Base-by-base conservation (phyloP, 2,329 filamentous ascomycete species). In the Fusarium nodosum region DNA sequence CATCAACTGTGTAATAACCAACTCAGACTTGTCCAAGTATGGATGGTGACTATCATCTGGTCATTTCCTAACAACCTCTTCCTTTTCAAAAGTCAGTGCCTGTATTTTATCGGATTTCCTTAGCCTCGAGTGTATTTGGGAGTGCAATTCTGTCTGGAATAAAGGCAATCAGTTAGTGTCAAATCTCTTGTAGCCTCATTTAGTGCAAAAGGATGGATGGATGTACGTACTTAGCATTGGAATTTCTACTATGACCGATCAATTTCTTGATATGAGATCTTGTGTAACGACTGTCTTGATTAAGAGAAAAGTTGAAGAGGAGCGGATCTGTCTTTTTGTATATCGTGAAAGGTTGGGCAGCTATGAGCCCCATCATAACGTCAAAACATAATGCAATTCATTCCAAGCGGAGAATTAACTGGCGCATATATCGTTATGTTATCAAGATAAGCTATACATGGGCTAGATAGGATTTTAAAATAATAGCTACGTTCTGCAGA, bases 381-480 rank as follows among this genome's bases (percentile, higher is more conserved):
- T 30, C 22, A 36, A 71, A 72, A 45, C 71, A 74, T 74, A 74
- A 74, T 62, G 62, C 44, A n/a, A 38, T 5, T 30, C 9, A 46
- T 46, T 16, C 24, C 15, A 8, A 41, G 28, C 15, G 12, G 34
- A 33, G 18, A 24, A 56, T 34, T 4, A 18, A 13, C 9, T 7
- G 10, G 24, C 11, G n/a, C 12, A 24, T 8, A 56, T 8, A 4
- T 30, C 15, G 15, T 36, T 38, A 50, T 30, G n/a, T n/a, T 47
- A 45, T 11, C 28, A 15, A 39, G 34, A 30, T n/a, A 22, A 22
- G 24, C 18, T 10, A 28, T 41, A 7, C 12, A 8, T 16, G 34
- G 48, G 28, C 9, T 11, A 30, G 28, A 10, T 11, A 30, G 3
- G 10, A 16, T 3, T 41, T 20, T 6, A n/a, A 5, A 39, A 22